Percentiles rank a stretch among this genome's conserved stretches.
phyloP scores from a whole-genome alignment of 2,329 filamentous ascomycete species.

The Raffaelea albimanens region DNA sequence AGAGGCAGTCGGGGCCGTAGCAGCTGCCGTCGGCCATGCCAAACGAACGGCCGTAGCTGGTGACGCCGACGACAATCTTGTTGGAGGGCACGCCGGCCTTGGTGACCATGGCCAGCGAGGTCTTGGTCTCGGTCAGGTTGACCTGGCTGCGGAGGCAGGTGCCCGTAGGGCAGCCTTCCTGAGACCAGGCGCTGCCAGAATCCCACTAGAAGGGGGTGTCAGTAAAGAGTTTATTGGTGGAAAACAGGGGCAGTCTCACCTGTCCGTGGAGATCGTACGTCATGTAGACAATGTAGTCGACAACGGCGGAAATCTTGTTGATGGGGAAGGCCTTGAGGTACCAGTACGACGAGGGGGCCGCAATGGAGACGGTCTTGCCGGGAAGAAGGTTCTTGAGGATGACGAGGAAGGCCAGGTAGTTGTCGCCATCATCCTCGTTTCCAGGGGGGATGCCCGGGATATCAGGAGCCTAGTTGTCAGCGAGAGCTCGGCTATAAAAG shows the following conservation, averaged over 20 bases:
- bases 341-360: slow-evolving; percentile 22
- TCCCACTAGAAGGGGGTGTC: too few relatives aligned
- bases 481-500: background rate
- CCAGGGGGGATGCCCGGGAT: slow-evolving; percentile 22
- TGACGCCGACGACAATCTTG: slow-evolving; percentile 22
- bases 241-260: too few relatives aligned
- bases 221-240: too few relatives aligned
- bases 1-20: slow-evolving; percentile 21
- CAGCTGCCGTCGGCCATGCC: slow-evolving; percentile 21
- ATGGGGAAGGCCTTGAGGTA: slow-evolving; percentile 23
- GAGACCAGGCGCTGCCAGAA: slow-evolving; percentile 12
- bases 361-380: slow-evolving; percentile 18
- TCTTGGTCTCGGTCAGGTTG: slow-evolving; percentile 25
- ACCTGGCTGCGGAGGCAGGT: slow-evolving; percentile 24
- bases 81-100: slow-evolving; percentile 20
- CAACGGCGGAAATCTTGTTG: slow-evolving; percentile 14
- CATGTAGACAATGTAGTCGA: slow-evolving; percentile 26
- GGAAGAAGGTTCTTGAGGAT: slow-evolving; percentile 14
- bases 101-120: slow-evolving; percentile 26
- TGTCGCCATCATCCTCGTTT: slow-evolving; percentile 17
- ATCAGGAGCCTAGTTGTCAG: slow-evolving; percentile 5
- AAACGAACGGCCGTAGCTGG: slow-evolving; percentile 25
- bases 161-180: slow-evolving; percentile 19
- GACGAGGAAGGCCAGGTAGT: slow-evolving; percentile 25
- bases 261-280: slow-evolving; percentile 27